Evolutionary conservation across 2,329 filamentous ascomycete genomes (phyloP).

Genomic region (Stagonosporopsis chrysanthemi): DNA sequence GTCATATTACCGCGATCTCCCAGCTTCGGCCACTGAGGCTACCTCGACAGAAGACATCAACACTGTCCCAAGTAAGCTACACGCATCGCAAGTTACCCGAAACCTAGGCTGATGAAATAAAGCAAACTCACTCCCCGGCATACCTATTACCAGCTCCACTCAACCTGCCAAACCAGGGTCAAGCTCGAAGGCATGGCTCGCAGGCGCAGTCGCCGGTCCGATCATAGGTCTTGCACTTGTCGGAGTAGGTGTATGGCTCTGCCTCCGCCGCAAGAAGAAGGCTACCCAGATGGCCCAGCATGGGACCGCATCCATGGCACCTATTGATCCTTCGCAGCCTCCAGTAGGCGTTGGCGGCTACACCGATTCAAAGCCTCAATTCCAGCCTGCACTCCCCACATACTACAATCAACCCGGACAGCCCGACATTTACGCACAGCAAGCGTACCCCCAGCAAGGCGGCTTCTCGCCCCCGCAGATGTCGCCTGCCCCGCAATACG

Average conservation of each 20-base stretch:
- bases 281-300: conserved; percentile 6
- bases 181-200: conserved; percentile 42
- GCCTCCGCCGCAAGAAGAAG: conserved; percentile 38
- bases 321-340: conserved; percentile 18
- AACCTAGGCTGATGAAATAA: neutral
- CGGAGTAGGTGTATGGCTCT: conserved; percentile 32
- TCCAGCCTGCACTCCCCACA: conserved; percentile 15
- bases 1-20: conserved; percentile 37
- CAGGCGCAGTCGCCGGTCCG: conserved; percentile 38
- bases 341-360: conserved; percentile 26
- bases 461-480: conserved; percentile 7
- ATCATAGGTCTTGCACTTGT: conserved; percentile 37
- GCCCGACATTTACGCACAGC: neutral
- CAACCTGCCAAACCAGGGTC: neutral
- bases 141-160: neutral
- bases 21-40: conserved; percentile 24
- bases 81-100: too few relatives aligned
- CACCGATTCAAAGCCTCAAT: conserved; percentile 28
- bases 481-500: conserved; percentile 27
- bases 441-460: conserved; percentile 22
- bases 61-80: neutral
- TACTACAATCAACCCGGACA: conserved; percentile 11
- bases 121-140: neutral
- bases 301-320: conserved; percentile 21
- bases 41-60: neutral